Base-by-base conservation (phyloP, 225 moss, liverwort and hornwort species). In the Anthoceros angustus region DNA sequence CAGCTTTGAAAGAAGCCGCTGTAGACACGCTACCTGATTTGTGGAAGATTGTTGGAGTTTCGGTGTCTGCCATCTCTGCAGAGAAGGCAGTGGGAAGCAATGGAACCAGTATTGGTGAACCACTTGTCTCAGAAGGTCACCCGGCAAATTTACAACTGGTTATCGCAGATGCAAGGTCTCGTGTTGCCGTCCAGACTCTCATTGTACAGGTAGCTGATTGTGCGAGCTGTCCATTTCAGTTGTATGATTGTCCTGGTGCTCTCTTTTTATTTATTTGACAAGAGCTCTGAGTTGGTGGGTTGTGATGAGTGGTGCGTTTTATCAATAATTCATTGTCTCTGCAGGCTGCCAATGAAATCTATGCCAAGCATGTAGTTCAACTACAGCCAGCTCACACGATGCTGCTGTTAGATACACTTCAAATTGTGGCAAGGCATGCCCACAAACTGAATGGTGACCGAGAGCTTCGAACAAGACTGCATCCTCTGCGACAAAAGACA, bases 261-360 rank as follows among this genome's bases (percentile, higher is more conserved):
- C 23, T 55, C 43, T 46, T 32, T 32, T 32, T 1, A 32, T 32
- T 1, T 32, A 32, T 32, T 4, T 1, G 32, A 32, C 32, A 32
- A 32, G 32, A 32, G 32, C 32, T 32, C 68, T 70, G 60, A 39
- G 45, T 64, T 21, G 40, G 67, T 40, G 42, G 55, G 62, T 76
- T 40, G 50, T 74, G 69, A 63, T 7, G 46, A 9, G 18, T 24
- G 20, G 11, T 9, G 15, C 45, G 70, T 82, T 70, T 82, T 20
- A 77, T 69, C 72, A 74, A 74, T 73, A 10, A 9, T 61, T 55
- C 55, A 8, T 0, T 55, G 18, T 55, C n/a, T 55, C 5, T 55
- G 62, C 84, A 98, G 98, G 98, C 98, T 55, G 88, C 92, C 75
- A 92, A 79, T 14, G 98, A 98, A 74, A 86, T 92, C 72, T 98